A percentile compares a stretch with the other conserved stretches of the same genome.
These are phyloP conservation scores for Nasturtium officinale DNA, from an alignment of 345 rosid species.

Conservation along the genomic window DNA sequence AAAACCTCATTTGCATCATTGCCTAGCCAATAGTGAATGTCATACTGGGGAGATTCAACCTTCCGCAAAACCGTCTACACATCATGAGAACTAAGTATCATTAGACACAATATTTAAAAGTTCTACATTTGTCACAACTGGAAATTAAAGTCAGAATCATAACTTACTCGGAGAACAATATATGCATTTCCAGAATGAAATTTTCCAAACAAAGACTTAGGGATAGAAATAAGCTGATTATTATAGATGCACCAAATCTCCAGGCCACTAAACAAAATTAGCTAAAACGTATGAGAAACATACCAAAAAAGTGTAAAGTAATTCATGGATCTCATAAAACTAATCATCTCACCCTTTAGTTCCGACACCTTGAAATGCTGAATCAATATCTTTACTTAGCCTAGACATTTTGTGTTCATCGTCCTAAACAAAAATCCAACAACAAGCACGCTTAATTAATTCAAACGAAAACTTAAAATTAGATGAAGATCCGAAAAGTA, in stretches of 20 bases:
- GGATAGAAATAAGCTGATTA: constrained; percentile 53
- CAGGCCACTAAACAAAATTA: constrained; percentile 53
- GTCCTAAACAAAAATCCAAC: not conserved
- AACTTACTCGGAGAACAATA: constrained; percentile 63
- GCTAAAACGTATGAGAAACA: constrained; percentile 29
- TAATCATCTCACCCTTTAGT: too few species aligned
- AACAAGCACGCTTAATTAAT: constrained; percentile 5
- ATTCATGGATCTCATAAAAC: not conserved
- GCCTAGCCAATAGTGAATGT: constrained; percentile 88
- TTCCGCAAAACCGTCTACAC: constrained; percentile 61
- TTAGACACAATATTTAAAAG: not conserved
- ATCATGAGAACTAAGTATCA: constrained; percentile 10
- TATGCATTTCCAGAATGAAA: constrained; percentile 75
- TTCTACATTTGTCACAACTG: not conserved
- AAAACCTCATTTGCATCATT: constrained; percentile 64
- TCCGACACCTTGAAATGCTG: constrained; percentile 63
- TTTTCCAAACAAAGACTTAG: constrained; percentile 65
- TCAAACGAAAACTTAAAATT: constrained; percentile 6
- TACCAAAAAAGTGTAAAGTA: too few species aligned
- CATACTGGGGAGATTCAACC: constrained; percentile 58
- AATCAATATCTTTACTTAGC: constrained; percentile 51
- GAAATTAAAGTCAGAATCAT: not conserved
- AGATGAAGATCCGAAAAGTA: not conserved
- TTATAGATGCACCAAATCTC: constrained; percentile 81
- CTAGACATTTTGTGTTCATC: constrained; percentile 52